Evolutionary conservation across 306 rosid species (phyloP).

Genomic region (Carpinus fangiana): DNA sequence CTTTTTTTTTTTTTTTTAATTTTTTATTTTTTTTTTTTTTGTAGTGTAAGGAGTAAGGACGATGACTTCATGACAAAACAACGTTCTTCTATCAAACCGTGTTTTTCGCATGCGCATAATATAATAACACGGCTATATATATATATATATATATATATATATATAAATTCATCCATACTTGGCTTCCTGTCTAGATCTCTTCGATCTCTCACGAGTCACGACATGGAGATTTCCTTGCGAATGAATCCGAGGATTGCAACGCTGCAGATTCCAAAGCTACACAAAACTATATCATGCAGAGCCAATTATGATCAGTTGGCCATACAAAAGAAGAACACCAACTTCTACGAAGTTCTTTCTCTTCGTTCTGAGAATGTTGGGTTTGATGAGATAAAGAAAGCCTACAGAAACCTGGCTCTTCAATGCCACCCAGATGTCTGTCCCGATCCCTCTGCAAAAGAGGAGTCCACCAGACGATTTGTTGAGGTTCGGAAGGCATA

Average conservation of each 20-base stretch:
- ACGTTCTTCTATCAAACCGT: background rate
- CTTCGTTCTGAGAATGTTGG: conserved; percentile 31
- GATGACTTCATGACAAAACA: conserved; percentile 2
- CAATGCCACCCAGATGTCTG: conserved; percentile 39
- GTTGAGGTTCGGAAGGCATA: conserved; percentile 41
- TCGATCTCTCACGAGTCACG: background rate
- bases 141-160: background rate
- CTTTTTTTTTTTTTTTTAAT: no score
- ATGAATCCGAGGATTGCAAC: conserved; percentile 5
- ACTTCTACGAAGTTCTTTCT: conserved; percentile 35
- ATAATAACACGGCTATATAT: background rate
- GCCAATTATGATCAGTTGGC: background rate
- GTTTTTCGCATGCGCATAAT: no score
- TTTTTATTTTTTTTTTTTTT: no score
- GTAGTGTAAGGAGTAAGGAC: no score
- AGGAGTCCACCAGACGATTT: conserved; percentile 34
- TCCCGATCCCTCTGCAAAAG: conserved; percentile 25
- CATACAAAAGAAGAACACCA: conserved; percentile 8
- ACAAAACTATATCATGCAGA: conserved; percentile 12
- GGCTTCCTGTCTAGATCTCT: background rate
- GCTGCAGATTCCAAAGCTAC: background rate
- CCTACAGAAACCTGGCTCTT: conserved; percentile 41
- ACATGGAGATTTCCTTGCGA: conserved; percentile 30
- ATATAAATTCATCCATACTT: background rate
- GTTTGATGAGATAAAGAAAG: conserved; percentile 35